Evolutionary conservation across 2,329 filamentous ascomycete species (phyloP).

Genomic region (Fusarium chlamydosporum): DNA sequence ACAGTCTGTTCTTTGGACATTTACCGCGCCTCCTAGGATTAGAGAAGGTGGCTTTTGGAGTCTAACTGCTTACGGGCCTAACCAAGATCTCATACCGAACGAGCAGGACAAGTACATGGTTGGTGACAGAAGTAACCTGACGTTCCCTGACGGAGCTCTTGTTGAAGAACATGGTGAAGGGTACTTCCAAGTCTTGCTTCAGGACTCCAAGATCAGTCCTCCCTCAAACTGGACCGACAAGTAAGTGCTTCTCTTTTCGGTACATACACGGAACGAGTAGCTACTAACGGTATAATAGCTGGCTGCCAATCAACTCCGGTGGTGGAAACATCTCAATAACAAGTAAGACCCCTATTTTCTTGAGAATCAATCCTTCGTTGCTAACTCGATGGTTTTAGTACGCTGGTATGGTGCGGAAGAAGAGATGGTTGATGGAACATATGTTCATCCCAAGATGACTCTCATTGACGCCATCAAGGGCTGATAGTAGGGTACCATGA

Average conservation of each 20-base stretch:
- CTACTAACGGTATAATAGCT: not conserved
- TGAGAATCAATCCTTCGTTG: fast-evolving
- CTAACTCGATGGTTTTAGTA: not conserved
- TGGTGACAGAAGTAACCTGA: not conserved
- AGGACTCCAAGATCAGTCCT: not conserved
- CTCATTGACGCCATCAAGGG: not conserved
- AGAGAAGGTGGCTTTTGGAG: conserved; percentile 1
- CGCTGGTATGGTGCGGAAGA: conserved; percentile 1
- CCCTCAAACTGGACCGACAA: conserved; percentile 4
- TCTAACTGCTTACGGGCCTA: not conserved
- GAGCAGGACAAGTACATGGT: not conserved
- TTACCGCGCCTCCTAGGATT: not conserved
- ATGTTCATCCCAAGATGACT: not conserved
- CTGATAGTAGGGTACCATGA: not conserved
- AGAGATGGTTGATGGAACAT: not conserved
- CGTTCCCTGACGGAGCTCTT: too few relatives aligned
- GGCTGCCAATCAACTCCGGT: not conserved
- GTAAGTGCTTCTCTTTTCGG: not conserved
- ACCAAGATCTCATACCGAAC: not conserved
- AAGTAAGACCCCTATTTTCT: not conserved
- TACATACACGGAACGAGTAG: not conserved
- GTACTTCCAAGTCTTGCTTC: not conserved
- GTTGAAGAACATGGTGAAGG: too few relatives aligned
- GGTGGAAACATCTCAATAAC: conserved; percentile 1
- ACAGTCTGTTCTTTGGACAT: not conserved